Base-by-base conservation (phyloP, 2,329 filamentous ascomycete species). In the Ceratocystiopsis sp. region DNA sequence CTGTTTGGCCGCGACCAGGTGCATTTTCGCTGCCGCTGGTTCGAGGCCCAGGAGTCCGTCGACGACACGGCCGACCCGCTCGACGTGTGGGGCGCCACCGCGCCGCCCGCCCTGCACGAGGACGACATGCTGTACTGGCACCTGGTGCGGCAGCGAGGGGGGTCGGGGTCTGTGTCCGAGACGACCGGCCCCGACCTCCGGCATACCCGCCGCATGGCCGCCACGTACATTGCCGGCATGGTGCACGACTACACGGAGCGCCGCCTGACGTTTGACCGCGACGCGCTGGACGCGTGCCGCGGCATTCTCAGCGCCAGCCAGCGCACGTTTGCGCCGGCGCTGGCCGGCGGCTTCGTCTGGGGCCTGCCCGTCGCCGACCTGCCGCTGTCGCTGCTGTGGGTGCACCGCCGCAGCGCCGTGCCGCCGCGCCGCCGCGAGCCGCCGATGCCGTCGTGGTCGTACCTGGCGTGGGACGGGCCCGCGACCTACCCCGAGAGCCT, bases 371-470 rank as follows among this genome's bases (percentile, higher is more conserved):
- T 46, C 25, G 35, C 25, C 35, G 41, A 46, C 35, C 43, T 43
- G 14, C 44, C 44, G 3, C n/a, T 43, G 44, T 40, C 44, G 9
- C 41, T 46, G 36, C 42, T 40, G 38, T 46, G 44, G 44, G 29
- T 13, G n/a, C 44, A 46, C 29, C 15, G 15, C 10, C 17, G 15
- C 12, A 12, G 25, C n/a, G 35, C 41, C 41, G 1, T 34, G 41
- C 25, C 37, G 44, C 11, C 44, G 44, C 16, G 0, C 35, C 9
- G 44, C 8, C 11, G 43, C n/a, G n/a, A n/a, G n/a, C n/a, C n/a
- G n/a, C n/a, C n/a, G n/a, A n/a, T 46, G 15, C 44, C 44, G 4
- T 46, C 44, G 21, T 46, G 44, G 44, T 43, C 40, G 10, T 46
- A 32, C 18, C 37, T 40, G 25, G 44, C 41, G 17, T 46, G 44